Evolutionary conservation across 2,329 filamentous ascomycete species (phyloP).

Genomic region (Diaporthe amygdali): DNA sequence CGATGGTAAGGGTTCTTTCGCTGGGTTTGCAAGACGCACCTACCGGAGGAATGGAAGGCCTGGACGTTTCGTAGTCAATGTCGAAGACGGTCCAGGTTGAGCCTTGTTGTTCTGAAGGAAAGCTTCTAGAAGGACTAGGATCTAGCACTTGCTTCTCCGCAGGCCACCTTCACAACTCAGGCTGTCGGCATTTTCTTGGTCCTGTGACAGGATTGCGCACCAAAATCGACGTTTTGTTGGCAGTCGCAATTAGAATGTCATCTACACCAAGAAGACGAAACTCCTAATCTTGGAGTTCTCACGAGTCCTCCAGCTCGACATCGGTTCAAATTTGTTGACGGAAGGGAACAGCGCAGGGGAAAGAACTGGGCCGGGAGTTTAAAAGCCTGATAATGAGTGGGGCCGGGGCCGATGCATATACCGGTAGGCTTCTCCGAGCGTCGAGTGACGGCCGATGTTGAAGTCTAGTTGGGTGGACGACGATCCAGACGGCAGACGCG

Average conservation of each 20-base stretch:
- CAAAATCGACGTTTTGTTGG: not conserved
- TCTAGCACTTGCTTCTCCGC: not conserved
- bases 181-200: not conserved
- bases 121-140: conserved; percentile 12
- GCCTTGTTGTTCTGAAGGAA: not conserved
- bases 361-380: not conserved
- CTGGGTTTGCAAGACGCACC: not conserved
- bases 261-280: not conserved
- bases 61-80: not conserved
- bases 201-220: not conserved
- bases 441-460: not conserved
- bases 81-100: not conserved
- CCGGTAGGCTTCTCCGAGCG: not conserved
- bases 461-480: not conserved
- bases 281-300: not conserved
- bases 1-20: not conserved
- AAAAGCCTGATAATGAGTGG: not conserved
- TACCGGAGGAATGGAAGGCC: not conserved
- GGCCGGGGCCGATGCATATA: not conserved
- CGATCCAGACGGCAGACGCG: not conserved
- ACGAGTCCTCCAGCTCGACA: not conserved
- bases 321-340: not conserved
- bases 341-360: not conserved
- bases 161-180: not conserved
- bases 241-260: not conserved